Base-by-base conservation (phyloP, 164 flowering plant species). In the Amborella trichopoda region DNA sequence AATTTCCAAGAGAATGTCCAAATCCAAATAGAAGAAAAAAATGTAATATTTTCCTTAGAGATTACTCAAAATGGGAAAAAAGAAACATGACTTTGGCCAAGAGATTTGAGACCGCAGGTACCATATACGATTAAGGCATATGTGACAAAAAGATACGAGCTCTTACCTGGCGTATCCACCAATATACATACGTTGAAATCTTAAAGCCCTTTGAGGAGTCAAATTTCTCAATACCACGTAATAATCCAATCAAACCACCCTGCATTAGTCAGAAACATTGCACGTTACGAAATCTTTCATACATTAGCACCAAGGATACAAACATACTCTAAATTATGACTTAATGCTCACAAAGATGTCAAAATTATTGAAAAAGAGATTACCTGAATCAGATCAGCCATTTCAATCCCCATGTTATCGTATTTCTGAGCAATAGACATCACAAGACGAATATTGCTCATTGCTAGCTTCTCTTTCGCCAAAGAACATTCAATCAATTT, bases 151-250 rank as follows among this genome's bases (percentile, higher is more conserved):
- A 33, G 37, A 52, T 56, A 50, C 13, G 16, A 16, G 24, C 19
- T 30, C 56, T 65, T 44, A 87, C 98, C 81, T 91, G 98, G 40
- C 94, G 90, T 56, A 91, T 91, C 99, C 99, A 87, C 99, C 96
- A 91, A 62, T 91, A 91, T 5, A 87, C 99, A 60, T 91, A 91
- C 24, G 99, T 91, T 39, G 99, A 91, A 50, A 91, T 76, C 56
- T 70, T 91, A 72, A 65, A 81, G 23, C 99, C 99, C 63, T 84
- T 91, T 25, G 99, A 78, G 40, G 95, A 78, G 67, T 91, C 99
- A 74, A 78, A 91, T 62, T 87, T 91, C 83, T 91, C 95, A 55
- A 91, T 91, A 13, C 99, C 99, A 22, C 95, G 81, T 39, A 81
- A 63, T 43, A 91, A 67, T 64, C 99, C 99, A 65, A 91, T 72